Evolutionary conservation across 2,329 filamentous ascomycete species (phyloP).

Genomic region (Aspergillus flavus): DNA sequence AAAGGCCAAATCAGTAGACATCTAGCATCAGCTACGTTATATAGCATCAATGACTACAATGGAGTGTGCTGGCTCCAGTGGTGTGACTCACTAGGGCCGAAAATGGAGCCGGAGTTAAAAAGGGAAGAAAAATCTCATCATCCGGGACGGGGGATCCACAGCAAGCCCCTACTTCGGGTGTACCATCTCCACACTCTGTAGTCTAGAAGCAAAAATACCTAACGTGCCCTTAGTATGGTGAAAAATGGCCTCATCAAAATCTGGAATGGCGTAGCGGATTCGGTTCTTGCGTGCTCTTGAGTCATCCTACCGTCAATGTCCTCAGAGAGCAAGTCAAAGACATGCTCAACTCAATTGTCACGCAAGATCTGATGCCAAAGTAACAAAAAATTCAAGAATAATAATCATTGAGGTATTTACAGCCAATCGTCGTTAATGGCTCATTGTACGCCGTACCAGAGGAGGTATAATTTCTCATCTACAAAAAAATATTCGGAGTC

Average conservation of each 20-base stretch:
- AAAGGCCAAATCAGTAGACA: slow-evolving; percentile 12
- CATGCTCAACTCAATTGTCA: slow-evolving; percentile 1
- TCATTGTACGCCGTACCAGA: neutral
- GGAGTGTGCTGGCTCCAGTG: slow-evolving; percentile 22
- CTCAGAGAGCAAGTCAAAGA: neutral
- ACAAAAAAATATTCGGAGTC: neutral
- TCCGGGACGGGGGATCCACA: slow-evolving; percentile 14
- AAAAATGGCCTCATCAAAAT: slow-evolving; percentile 22
- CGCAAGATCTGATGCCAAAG: neutral
- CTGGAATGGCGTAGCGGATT: slow-evolving; percentile 13
- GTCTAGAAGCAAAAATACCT: slow-evolving; percentile 19
- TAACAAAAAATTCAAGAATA: neutral
- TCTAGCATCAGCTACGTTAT: neutral
- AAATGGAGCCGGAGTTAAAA: slow-evolving; percentile 19
- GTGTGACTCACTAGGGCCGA: slow-evolving; percentile 29
- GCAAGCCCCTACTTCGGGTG: slow-evolving; percentile 8
- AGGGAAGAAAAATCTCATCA: slow-evolving; percentile 14
- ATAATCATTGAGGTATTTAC: neutral
- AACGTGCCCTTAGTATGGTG: slow-evolving; percentile 15
- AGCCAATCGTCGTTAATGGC: neutral
- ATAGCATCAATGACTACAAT: slow-evolving; percentile 11
- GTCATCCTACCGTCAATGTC: slow-evolving; percentile 4
- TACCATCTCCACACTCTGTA: slow-evolving; percentile 14
- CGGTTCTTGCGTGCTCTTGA: slow-evolving; percentile 3
- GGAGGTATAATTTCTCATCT: neutral